Evolutionary conservation across 805 yeast species (phyloP).

Genomic region (Candida namnaoensis): DNA sequence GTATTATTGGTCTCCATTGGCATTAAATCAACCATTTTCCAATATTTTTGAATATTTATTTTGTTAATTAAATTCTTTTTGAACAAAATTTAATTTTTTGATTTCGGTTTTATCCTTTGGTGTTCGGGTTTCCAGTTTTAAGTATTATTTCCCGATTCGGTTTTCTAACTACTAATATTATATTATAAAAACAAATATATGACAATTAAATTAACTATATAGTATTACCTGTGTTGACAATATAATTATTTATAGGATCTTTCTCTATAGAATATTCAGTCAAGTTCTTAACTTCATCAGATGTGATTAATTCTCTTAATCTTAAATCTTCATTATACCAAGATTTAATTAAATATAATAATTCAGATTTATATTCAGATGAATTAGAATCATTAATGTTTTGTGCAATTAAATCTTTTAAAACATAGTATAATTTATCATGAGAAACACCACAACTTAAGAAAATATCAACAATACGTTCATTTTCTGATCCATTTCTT

Average conservation of each 20-base stretch:
- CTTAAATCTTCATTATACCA: slow-evolving; percentile 65
- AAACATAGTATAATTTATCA: slow-evolving; percentile 55
- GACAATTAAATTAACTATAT: not conserved
- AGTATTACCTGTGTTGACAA: slow-evolving; percentile 14
- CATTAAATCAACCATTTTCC: too few species aligned
- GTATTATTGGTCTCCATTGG: too few species aligned
- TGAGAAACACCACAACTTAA: slow-evolving; percentile 53
- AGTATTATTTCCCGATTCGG: too few species aligned
- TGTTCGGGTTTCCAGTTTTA: too few species aligned
- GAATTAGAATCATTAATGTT: slow-evolving; percentile 42
- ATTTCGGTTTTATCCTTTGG: too few species aligned
- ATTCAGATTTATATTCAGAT: slow-evolving; percentile 44
- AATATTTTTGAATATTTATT: too few species aligned
- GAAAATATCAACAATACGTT: slow-evolving; percentile 54
- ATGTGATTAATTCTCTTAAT: slow-evolving; percentile 46
- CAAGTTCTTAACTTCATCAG: slow-evolving; percentile 35
- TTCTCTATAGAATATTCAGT: slow-evolving; percentile 36
- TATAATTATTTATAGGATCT: slow-evolving; percentile 51
- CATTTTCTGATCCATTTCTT: slow-evolving; percentile 27
- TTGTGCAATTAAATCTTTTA: slow-evolving; percentile 56
- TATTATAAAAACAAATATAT: not conserved
- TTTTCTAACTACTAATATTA: too few species aligned
- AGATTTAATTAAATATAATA: slow-evolving; percentile 51
- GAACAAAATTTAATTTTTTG: too few species aligned
- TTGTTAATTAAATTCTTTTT: too few species aligned